These are phyloP conservation scores for Lentithecium fluviatile DNA, from an alignment of 495 filamentous ascomycete genomes.

Conservation along the genomic window DNA sequence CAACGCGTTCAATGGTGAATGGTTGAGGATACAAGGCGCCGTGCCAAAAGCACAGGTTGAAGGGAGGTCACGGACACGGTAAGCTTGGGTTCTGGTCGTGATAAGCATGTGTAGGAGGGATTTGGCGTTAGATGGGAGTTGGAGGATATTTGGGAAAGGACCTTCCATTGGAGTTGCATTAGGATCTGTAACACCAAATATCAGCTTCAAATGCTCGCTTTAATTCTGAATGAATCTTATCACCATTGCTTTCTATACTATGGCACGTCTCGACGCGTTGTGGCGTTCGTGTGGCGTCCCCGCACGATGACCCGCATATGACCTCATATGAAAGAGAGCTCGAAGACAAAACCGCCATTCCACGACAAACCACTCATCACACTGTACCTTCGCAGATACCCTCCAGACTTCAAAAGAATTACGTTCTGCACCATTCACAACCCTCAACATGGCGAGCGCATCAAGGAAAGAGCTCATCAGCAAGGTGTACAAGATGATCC, in stretches of 20 bases:
- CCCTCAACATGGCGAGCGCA: conserved; percentile 47
- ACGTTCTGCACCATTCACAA: background rate
- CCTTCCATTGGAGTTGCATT: no score
- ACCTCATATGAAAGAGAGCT: background rate
- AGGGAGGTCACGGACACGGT: background rate
- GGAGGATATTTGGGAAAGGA: no score
- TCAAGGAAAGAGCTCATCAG: conserved; percentile 68
- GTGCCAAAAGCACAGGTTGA: conserved; percentile 50
- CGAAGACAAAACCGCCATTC: background rate
- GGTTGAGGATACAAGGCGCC: conserved; percentile 70
- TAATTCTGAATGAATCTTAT: no score
- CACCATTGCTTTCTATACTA: no score
- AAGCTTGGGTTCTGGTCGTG: background rate
- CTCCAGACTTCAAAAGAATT: background rate
- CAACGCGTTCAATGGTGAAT: conserved; percentile 97
- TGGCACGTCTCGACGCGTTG: no score
- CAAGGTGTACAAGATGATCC: conserved; percentile 86
- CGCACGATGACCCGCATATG: conserved; percentile 9
- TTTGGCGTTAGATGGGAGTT: no score
- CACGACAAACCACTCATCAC: background rate
- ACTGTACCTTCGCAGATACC: background rate
- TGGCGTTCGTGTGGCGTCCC: conserved; percentile 1
- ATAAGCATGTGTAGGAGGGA: no score
- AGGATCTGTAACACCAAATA: no score
- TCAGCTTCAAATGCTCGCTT: no score